phyloP scores from a whole-genome alignment of 352 stramenopile genomes.

The Globisporangium takayamanum region DNA sequence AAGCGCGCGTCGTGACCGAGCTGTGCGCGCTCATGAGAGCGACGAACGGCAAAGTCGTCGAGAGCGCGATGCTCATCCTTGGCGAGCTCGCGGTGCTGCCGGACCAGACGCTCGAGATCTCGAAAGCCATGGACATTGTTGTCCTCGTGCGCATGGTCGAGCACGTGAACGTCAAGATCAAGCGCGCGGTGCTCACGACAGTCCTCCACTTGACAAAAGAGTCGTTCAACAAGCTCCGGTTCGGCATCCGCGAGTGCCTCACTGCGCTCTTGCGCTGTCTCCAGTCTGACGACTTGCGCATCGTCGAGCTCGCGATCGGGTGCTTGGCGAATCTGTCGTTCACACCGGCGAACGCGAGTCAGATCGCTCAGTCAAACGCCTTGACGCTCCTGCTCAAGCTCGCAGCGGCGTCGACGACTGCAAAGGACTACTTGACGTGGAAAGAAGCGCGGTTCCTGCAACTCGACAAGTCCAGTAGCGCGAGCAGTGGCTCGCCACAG shows the following conservation, averaged over 20 bases:
- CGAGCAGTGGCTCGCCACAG: constrained; percentile 4
- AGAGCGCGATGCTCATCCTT: constrained; percentile 65
- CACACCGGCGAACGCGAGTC: constrained; percentile 28
- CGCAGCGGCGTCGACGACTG: constrained; percentile 27
- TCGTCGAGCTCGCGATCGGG: constrained; percentile 55
- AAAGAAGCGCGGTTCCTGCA: constrained; percentile 24
- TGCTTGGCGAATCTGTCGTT: constrained; percentile 71
- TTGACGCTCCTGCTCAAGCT: constrained; percentile 45
- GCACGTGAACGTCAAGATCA: constrained; percentile 54
- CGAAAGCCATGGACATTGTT: constrained; percentile 57
- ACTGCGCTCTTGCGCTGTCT: constrained; percentile 43
- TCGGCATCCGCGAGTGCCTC: constrained; percentile 50
- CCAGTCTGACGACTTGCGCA: constrained; percentile 47
- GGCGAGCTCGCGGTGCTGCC: constrained; percentile 54
- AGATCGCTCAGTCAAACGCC: constrained; percentile 36
- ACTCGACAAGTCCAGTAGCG: constrained; percentile 11
- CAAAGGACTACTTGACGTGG: constrained; percentile 52
- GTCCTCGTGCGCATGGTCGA: constrained; percentile 54
- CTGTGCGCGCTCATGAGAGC: constrained; percentile 57
- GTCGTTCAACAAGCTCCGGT: constrained; percentile 75
- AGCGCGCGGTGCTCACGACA: constrained; percentile 43
- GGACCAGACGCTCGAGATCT: constrained; percentile 64
- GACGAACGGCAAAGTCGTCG: constrained; percentile 57
- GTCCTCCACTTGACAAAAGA: constrained; percentile 62
- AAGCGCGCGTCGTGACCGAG: constrained; percentile 40